Base-by-base conservation (phyloP, 352 stramenopile species). In the Globisporangium takayamanum region DNA sequence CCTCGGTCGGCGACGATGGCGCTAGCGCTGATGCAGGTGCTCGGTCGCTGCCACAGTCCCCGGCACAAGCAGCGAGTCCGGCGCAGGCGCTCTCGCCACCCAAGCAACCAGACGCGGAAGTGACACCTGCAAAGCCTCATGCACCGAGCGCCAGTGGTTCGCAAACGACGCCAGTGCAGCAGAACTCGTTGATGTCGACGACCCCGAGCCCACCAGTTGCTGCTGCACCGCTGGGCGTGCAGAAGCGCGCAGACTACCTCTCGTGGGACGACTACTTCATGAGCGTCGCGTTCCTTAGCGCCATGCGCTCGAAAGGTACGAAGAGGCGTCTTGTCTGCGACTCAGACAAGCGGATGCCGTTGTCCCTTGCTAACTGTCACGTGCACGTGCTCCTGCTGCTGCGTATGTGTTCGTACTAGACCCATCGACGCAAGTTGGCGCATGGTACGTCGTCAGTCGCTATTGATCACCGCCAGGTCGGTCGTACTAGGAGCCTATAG, bases 211-310 rank as follows among this genome's bases (percentile, higher is more conserved):
- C n/a, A 14, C 10, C 14, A 16, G 28, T n/a, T 6, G 11, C 48
- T 30, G 22, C 25, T 20, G 20, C 41, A 18, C 22, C 16, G 3
- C 28, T 25, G 16, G 33, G 18, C 2, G 22, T 54, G n/a, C 66
- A 76, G 46, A 97, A 97, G 71, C 81, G 89, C 3, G 60, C 56
- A 0, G 76, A 96, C 48, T 99, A 98, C 72, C 71, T 99, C 28
- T 94, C 89, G 20, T 99, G 97, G 97, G 94, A 99, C 64, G 95
- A 99, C 66, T 99, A 99, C 74, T 99, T 99, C 66, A 99, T 99
- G 95, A 95, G 88, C 39, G 85, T 99, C n/a, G 95, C 97, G 30
- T 99, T 98, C 74, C 80, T 99, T n/a, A 98, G 88, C 68, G 95
- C 97, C 14, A 97, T 98, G 91, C 83, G 97, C 50, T 99, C 94